phyloP scores from a whole-genome alignment of 257 asterid species.

The Anisodus tanguticus region DNA sequence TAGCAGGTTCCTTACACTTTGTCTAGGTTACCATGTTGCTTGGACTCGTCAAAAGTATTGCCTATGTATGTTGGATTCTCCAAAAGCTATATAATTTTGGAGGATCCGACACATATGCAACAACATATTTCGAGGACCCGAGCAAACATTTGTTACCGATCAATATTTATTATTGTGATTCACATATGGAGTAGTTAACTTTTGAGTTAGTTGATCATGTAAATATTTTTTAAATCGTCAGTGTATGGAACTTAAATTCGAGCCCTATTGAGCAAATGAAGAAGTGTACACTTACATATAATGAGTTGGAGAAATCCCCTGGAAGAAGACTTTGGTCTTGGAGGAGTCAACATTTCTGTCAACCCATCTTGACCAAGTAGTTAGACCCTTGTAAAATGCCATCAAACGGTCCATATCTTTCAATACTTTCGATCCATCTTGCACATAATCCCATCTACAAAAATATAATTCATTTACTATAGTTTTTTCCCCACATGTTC shows the following conservation, averaged over 20 bases:
- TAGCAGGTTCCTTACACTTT: not conserved
- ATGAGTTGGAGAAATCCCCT: constrained; percentile 74
- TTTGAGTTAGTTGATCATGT: not conserved
- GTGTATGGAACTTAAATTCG: not conserved
- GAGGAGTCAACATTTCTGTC: constrained; percentile 57
- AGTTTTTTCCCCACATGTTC: not conserved
- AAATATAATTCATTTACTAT: not conserved
- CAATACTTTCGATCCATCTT: constrained; percentile 52
- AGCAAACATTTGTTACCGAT: not conserved
- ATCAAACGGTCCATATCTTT: constrained; percentile 69
- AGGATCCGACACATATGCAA: not conserved
- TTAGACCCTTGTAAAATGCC: constrained; percentile 67
- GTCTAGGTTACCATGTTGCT: not conserved
- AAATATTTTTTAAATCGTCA: no score
- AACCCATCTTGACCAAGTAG: constrained; percentile 75
- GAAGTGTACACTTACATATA: constrained; percentile 50
- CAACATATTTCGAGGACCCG: not conserved
- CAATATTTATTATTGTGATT: no score
- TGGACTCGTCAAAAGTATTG: not conserved
- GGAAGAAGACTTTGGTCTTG: constrained; percentile 69
- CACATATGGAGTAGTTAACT: not conserved
- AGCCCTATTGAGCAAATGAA: not conserved
- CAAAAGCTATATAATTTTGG: not conserved
- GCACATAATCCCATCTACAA: constrained; percentile 64
- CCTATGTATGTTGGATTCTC: not conserved